A percentile compares a stretch with the other conserved stretches of the same genome.
These are phyloP conservation scores for Gastrolobium bilobum DNA, from an alignment of 306 rosid genomes.

Conservation along the genomic window DNA sequence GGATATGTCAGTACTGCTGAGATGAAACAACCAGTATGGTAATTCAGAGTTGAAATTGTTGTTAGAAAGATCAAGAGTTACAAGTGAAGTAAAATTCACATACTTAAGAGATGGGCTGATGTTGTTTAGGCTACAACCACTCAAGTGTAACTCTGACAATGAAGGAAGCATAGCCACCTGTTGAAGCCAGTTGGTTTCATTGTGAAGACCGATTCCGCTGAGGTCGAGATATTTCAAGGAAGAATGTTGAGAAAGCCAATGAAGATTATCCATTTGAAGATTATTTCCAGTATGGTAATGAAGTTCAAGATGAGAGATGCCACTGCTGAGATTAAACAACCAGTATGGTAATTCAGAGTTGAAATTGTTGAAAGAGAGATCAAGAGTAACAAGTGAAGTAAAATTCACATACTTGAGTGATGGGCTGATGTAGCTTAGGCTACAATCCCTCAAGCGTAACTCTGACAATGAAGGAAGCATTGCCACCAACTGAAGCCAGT, in stretches of 20 bases:
- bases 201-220: too few species aligned
- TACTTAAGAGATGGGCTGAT: background rate
- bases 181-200: too few species aligned
- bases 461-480: constrained; percentile 7
- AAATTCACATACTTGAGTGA: background rate
- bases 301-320: background rate
- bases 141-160: background rate
- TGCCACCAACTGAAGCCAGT: too few species aligned
- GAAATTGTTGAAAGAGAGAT: background rate
- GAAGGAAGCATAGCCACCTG: constrained; percentile 18
- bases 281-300: too few species aligned
- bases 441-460: background rate
- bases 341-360: background rate
- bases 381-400: background rate
- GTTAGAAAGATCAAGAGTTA: background rate
- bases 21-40: background rate
- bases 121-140: background rate
- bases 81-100: background rate
- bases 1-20: background rate
- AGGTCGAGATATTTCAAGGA: too few species aligned
- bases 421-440: background rate
- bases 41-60: background rate
- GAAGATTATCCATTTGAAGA: background rate
- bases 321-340: background rate
- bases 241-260: too few species aligned